Percentiles rank a stretch among this genome's conserved stretches.
phyloP scores from a whole-genome alignment of 2,329 filamentous ascomycete genomes.

The Neurospora sp. region DNA sequence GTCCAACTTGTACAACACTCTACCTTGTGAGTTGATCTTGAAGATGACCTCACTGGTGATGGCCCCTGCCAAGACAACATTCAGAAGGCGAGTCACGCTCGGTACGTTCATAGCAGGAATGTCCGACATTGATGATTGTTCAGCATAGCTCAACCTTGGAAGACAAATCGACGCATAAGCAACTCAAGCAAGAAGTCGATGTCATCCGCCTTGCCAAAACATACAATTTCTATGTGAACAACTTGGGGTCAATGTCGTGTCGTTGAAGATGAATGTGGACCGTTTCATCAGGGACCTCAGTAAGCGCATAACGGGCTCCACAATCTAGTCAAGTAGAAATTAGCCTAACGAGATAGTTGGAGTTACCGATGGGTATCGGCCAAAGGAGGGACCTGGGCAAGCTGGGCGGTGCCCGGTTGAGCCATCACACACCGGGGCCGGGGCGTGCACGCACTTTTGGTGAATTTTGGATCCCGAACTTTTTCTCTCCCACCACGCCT shows the following conservation, averaged over 20 bases:
- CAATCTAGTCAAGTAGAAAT: not conserved
- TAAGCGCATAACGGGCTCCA: not conserved
- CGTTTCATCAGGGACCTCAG: not conserved
- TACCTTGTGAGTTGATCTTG: not conserved
- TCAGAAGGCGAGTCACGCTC: not conserved
- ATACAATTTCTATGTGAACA: not conserved
- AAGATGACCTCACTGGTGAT: not conserved
- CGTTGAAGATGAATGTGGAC: not conserved
- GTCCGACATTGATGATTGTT: not conserved
- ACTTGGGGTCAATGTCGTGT: not conserved
- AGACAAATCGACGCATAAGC: not conserved
- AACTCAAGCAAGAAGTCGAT: not conserved
- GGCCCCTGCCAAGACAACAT: not conserved
- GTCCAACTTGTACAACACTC: not conserved
- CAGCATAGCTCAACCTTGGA: not conserved
- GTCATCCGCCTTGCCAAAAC: not conserved
- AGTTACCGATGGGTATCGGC: not conserved
- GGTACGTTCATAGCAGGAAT: not conserved
- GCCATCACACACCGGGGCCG: not conserved
- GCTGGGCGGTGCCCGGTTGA: not conserved
- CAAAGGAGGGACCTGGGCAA: not conserved
- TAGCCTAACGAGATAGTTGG: not conserved
- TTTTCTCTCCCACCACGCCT: slow-evolving; percentile 19
- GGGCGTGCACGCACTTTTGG: slow-evolving; percentile 15
- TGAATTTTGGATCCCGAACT: slow-evolving; percentile 19